Conservation (phyloP, 805 yeast species). For the Sungouiozyma ichnusensis region DNA sequence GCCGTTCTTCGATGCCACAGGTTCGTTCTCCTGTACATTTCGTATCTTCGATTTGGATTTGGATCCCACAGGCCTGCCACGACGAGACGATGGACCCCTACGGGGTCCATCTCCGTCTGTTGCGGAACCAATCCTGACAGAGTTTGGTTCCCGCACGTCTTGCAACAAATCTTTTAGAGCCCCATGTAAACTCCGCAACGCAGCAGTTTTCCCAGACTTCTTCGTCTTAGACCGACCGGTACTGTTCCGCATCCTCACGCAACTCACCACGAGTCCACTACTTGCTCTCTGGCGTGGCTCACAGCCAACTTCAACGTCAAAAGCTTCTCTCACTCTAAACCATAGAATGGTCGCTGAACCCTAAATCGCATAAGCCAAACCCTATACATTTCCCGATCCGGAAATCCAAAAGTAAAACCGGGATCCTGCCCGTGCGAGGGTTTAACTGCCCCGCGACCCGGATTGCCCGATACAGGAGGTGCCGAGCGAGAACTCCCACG, state of each 20-base stretch:
- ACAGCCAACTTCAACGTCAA: too few relatives aligned
- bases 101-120: too few relatives aligned
- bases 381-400: not conserved
- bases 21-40: not conserved
- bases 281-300: too few relatives aligned
- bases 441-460: not conserved
- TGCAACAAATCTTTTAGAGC: conserved; percentile 15
- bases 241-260: too few relatives aligned
- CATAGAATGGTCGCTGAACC: too few relatives aligned
- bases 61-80: conserved; percentile 1
- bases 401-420: not conserved
- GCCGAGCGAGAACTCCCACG: too few relatives aligned
- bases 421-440: not conserved
- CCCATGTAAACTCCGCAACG: conserved; percentile 5
- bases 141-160: conserved; percentile 2
- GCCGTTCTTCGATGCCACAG: conserved; percentile 4
- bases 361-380: not conserved
- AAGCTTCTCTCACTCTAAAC: too few relatives aligned
- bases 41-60: not conserved
- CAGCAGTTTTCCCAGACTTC: not conserved
- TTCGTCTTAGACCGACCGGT: too few relatives aligned
- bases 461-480: too few relatives aligned
- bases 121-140: too few relatives aligned
- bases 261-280: too few relatives aligned
- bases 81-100: too few relatives aligned